Conservation (phyloP, 176 grass and related monocot genomes). For the Oryza officinalis region DNA sequence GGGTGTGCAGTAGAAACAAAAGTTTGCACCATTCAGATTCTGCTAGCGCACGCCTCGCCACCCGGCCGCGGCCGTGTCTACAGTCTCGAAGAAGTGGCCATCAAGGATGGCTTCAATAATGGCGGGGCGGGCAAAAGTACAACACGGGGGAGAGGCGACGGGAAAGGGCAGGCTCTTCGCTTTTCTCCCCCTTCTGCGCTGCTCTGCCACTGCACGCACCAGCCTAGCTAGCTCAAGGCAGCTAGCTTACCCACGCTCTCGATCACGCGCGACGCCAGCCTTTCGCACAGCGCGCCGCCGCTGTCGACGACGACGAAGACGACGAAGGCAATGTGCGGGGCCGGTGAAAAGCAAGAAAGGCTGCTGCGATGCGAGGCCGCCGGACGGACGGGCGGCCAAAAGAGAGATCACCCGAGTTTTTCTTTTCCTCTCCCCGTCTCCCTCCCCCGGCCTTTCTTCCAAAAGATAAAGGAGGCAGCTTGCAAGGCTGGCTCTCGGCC, state of each 20-base stretch:
- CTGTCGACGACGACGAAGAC: not conserved
- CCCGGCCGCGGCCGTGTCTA: not conserved
- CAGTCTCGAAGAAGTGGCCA: not conserved
- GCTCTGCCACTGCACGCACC: not conserved
- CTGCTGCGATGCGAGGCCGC: no score
- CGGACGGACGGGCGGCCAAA: not conserved
- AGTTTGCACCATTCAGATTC: constrained; percentile 32
- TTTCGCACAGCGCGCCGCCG: not conserved
- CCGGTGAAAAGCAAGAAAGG: not conserved
- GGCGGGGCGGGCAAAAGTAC: constrained; percentile 36
- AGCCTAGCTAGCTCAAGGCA: not conserved
- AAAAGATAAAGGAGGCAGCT: constrained; percentile 4
- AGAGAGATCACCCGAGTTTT: not conserved
- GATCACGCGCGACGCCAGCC: not conserved
- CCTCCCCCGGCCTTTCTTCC: constrained; percentile 3
- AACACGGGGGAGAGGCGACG: constrained; percentile 3
- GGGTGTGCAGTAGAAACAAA: constrained; percentile 47
- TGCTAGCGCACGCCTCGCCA: constrained; percentile 5
- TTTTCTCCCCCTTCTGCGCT: not conserved
- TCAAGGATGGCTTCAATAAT: constrained; percentile 38
- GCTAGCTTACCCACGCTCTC: not conserved
- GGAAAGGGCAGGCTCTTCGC: constrained; percentile 7
- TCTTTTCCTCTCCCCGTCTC: not conserved
- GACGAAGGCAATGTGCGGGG: not conserved
- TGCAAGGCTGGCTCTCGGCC: constrained; percentile 23